Percentiles rank a stretch among this genome's conserved stretches.
phyloP scores from a whole-genome alignment of 495 filamentous ascomycete genomes.

The Neurospora sp. region DNA sequence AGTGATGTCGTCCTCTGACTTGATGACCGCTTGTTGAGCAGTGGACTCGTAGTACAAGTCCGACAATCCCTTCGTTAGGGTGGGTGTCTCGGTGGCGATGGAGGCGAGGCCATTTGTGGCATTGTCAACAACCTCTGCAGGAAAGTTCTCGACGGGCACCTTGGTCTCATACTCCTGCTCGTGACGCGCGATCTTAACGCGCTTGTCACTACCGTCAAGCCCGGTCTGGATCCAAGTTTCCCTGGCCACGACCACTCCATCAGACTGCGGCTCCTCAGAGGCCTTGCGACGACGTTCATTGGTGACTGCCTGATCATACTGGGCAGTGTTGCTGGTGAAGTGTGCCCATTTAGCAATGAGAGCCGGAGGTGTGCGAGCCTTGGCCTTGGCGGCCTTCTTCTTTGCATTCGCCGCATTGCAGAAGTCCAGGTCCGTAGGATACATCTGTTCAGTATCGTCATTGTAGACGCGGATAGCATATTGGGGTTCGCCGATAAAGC shows the following conservation, averaged over 20 bases:
- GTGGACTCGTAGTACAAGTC: slow-evolving; percentile 1
- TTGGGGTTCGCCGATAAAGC: slow-evolving; percentile 42
- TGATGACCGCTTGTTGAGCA: background rate
- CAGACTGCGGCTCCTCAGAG: slow-evolving; percentile 8
- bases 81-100: background rate
- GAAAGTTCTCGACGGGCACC: background rate
- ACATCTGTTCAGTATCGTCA: slow-evolving; percentile 69
- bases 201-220: slow-evolving; percentile 23
- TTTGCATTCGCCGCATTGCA: slow-evolving; percentile 15
- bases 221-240: slow-evolving; percentile 26
- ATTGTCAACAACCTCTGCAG: background rate
- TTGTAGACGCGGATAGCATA: slow-evolving; percentile 61
- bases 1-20: background rate
- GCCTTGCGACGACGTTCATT: slow-evolving; percentile 22
- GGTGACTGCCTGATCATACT: slow-evolving; percentile 14
- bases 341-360: slow-evolving; percentile 10
- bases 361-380: background rate
- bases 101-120: background rate
- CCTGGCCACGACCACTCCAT: slow-evolving; percentile 3
- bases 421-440: slow-evolving; percentile 58
- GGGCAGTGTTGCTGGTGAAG: slow-evolving; percentile 12
- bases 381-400: slow-evolving; percentile 5
- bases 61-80: background rate
- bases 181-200: slow-evolving; percentile 31
- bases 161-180: slow-evolving; percentile 8